These are phyloP conservation scores for Cochlearia excelsa DNA, from an alignment of 345 rosid genomes.

Conservation along the genomic window DNA sequence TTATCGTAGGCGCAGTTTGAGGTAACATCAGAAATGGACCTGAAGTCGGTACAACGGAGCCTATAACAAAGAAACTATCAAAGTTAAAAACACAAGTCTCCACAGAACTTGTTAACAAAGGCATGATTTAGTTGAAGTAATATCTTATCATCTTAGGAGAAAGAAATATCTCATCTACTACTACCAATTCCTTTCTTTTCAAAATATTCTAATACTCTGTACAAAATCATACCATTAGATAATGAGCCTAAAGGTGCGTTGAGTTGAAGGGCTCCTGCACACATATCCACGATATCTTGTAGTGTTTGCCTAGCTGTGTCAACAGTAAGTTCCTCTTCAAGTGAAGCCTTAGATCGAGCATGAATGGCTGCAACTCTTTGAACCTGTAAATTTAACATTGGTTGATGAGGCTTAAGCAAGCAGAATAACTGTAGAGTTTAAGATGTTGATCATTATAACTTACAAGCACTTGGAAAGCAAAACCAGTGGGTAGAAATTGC, in stretches of 20 bases:
- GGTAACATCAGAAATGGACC: conserved; percentile 30
- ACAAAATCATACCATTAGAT: conserved; percentile 30
- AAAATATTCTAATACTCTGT: not conserved
- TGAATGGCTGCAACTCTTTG: conserved; percentile 42
- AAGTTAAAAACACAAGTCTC: conserved; percentile 3
- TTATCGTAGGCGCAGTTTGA: conserved; percentile 27
- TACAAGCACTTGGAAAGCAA: conserved; percentile 43
- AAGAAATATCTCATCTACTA: conserved; percentile 13
- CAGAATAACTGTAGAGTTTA: not conserved
- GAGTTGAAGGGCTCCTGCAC: conserved; percentile 42
- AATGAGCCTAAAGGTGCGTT: conserved; percentile 41
- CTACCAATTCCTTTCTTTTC: conserved; percentile 16
- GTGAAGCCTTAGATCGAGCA: conserved; percentile 39
- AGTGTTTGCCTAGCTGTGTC: conserved; percentile 37
- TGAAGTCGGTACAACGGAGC: conserved; percentile 32
- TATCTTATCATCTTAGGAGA: conserved; percentile 1
- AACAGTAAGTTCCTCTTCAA: conserved; percentile 37
- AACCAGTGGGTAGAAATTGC: conserved; percentile 40
- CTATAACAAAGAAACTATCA: conserved; percentile 22
- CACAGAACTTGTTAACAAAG: not conserved
- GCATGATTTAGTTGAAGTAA: conserved; percentile 1
- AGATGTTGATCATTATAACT: conserved; percentile 15
- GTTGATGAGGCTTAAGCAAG: not conserved
- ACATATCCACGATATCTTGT: conserved; percentile 38
- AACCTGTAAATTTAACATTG: conserved; percentile 23